These are phyloP conservation scores for Microdochium trichocladiopsis DNA, from an alignment of 2,329 filamentous ascomycete species.

Conservation along the genomic window DNA sequence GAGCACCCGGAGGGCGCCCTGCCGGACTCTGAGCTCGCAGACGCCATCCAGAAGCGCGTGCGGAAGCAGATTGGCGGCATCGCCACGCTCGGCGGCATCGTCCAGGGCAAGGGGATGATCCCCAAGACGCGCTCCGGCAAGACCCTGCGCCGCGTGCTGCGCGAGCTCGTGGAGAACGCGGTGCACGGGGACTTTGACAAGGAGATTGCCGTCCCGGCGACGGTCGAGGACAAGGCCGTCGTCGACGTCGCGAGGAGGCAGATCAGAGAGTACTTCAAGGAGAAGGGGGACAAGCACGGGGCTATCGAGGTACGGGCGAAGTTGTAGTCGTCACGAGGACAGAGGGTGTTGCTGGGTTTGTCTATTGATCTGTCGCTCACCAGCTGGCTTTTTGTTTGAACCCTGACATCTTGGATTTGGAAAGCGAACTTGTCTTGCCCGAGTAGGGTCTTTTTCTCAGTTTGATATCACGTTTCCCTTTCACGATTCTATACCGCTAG, in stretches of 20 bases:
- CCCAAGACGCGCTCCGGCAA: slow-evolving; percentile 91
- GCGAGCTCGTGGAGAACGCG: slow-evolving; percentile 79
- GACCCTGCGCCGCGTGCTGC: slow-evolving; percentile 73
- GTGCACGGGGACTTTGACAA: slow-evolving; percentile 66
- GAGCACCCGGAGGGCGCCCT: slow-evolving; percentile 44
- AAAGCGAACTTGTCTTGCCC: background rate
- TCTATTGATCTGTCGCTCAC: no score
- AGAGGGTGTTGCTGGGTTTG: no score
- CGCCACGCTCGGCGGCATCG: slow-evolving; percentile 76
- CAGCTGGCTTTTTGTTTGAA: no score
- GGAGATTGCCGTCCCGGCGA: slow-evolving; percentile 69
- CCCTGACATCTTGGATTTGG: background rate
- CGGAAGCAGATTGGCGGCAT: slow-evolving; percentile 82
- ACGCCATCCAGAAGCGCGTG: slow-evolving; percentile 67
- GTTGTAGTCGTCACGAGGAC: slow-evolving; percentile 24
- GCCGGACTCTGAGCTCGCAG: slow-evolving; percentile 32
- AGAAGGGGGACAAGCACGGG: slow-evolving; percentile 31
- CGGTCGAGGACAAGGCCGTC: slow-evolving; percentile 70
- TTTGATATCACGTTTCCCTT: background rate
- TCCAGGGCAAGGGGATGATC: slow-evolving; percentile 80
- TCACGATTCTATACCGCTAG: no score
- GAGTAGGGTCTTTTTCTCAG: background rate
- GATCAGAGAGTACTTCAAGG: slow-evolving; percentile 69
- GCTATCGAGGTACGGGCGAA: slow-evolving; percentile 42
- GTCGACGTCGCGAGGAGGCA: slow-evolving; percentile 66